Conservation (phyloP, 176 grass and related monocot species). For the Dactylis glomerata region DNA sequence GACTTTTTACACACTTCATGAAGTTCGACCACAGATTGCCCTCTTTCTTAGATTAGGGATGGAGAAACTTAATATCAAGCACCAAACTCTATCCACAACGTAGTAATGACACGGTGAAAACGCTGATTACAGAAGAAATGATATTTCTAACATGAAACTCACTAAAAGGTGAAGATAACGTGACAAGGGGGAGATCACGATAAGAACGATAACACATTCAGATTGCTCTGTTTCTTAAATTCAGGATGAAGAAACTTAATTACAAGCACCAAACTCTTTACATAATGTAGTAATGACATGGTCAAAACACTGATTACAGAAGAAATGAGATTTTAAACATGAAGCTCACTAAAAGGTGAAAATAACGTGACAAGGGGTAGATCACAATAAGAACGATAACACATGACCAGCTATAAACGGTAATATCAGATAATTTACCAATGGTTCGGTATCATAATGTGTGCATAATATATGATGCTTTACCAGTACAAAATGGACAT, state of each 20-base stretch:
- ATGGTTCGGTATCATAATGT: neutral
- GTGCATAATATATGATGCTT: neutral
- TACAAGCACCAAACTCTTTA: neutral
- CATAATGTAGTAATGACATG: neutral
- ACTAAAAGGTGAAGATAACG: neutral
- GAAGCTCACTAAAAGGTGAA: neutral
- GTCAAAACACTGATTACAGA: neutral
- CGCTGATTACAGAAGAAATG: neutral
- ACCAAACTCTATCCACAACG: neutral
- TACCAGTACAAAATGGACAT: neutral
- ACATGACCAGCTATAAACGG: too few species aligned
- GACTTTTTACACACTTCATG: neutral
- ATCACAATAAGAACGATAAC: neutral
- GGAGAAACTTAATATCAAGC: neutral
- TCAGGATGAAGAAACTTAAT: neutral
- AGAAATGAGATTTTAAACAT: neutral
- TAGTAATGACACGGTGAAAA: neutral
- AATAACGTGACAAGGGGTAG: neutral
- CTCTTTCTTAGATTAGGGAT: neutral
- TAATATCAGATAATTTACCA: neutral
- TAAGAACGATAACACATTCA: neutral
- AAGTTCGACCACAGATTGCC: neutral
- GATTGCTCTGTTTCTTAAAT: neutral
- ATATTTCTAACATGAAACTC: neutral
- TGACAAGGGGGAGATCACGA: neutral